Evolutionary conservation across 1,284 basidiomycete species (phyloP), one percentile per base, ranked within the genome.

Genomic region (Cryptococcus sp.): DNA sequence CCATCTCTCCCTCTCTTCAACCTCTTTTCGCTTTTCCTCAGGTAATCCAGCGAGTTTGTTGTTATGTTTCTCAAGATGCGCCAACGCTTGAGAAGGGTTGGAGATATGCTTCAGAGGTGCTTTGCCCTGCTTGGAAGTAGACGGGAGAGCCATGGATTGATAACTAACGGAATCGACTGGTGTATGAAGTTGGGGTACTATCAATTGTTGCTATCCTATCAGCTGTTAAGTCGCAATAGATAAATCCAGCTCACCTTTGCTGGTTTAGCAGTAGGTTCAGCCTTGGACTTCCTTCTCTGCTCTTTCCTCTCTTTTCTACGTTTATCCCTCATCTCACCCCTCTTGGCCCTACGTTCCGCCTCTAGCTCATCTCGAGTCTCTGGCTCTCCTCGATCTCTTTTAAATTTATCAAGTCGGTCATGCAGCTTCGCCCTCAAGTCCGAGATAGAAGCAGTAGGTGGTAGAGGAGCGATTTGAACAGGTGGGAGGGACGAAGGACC

Each of bases 261-360:
- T 0, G 65, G 53, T 54, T 69, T 71, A 16, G 62, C 67, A 18
- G 54, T 67, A 24, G 66, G 59, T 21, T 73, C 61, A 64, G 67
- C 77, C 62, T 82, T 78, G 45, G 78, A 79, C 50, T 78, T 77
- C 71, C 78, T 79, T 55, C 85, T 84, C 74, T 87, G 87, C 75
- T 91, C 90, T 69, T 81, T 86, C 21, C 87, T 87, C 77, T 88
- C 87, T 67, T 86, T 87, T 68, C 91, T 74, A 60, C 91, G 77
- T 54, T 84, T 80, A 70, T 94, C 91, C 24, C 91, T 80, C 79
- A 94, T 80, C 37, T 85, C 83, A 1, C 86, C 90, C 10, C 89
- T 78, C 63, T 87, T 84, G 63, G 75, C 75, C 60, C 90, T 77
- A 49, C 87, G 79, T 70, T 90, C 87, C 64, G 90, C 87, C 51